These are phyloP conservation scores for Datisca glomerata DNA, from an alignment of 306 rosid genomes.

Conservation along the genomic window DNA sequence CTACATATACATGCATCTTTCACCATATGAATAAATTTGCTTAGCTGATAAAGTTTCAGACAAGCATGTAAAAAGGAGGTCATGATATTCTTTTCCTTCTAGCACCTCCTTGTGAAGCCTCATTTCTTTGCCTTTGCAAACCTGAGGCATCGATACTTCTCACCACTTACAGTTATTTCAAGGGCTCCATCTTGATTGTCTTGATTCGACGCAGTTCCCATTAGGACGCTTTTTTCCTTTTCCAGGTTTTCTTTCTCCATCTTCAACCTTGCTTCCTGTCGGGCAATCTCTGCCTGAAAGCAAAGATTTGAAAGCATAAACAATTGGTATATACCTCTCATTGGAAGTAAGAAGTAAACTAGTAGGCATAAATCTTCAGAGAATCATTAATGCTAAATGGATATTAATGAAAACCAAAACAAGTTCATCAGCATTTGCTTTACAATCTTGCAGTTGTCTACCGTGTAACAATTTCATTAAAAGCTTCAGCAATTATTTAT, in stretches of 20 bases:
- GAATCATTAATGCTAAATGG: too few relatives aligned
- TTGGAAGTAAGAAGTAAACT: too few relatives aligned
- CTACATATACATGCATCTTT: neutral
- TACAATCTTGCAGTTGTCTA: too few relatives aligned
- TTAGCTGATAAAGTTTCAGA: neutral
- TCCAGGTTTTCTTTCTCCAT: slow-evolving; percentile 96
- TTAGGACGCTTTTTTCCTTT: slow-evolving; percentile 86
- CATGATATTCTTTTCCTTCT: neutral
- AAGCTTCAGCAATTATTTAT: too few relatives aligned
- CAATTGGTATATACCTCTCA: too few relatives aligned
- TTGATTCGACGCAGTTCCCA: slow-evolving; percentile 97
- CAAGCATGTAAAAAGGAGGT: neutral
- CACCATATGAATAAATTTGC: neutral
- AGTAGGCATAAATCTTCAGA: too few relatives aligned
- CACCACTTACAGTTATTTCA: slow-evolving; percentile 97
- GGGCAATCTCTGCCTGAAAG: slow-evolving; percentile 73
- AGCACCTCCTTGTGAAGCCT: slow-evolving; percentile 12
- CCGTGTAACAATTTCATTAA: too few relatives aligned
- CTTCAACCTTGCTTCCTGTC: slow-evolving; percentile 91
- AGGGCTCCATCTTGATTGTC: slow-evolving; percentile 95
- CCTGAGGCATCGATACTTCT: slow-evolving; percentile 91
- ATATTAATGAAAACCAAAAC: too few relatives aligned
- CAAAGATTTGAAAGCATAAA: too few relatives aligned
- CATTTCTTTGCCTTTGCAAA: slow-evolving; percentile 91
- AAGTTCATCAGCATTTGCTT: too few relatives aligned